Percentiles rank a stretch among this genome's conserved stretches.
phyloP scores from a whole-genome alignment of 163 green algal species.

The Prototheca stagnorum region DNA sequence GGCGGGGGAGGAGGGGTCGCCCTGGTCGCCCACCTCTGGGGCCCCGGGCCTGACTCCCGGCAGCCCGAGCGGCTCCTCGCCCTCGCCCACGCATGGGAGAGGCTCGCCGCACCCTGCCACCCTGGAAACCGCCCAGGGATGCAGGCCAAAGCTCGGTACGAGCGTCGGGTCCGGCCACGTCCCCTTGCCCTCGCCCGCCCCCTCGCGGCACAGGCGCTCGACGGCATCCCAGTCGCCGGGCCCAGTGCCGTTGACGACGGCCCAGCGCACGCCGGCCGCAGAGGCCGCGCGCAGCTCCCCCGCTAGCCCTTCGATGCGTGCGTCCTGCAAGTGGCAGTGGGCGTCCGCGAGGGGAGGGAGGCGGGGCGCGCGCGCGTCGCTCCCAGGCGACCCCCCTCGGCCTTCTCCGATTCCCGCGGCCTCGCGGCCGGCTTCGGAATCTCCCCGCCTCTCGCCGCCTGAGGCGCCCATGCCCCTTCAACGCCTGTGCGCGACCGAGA shows the following conservation, averaged over 20 bases:
- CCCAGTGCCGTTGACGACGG: background rate
- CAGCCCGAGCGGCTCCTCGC: background rate
- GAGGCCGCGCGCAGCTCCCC: background rate
- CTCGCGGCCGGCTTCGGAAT: too few species aligned
- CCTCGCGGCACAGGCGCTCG: background rate
- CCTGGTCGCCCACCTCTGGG: slow-evolving; percentile 7
- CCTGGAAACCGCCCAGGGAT: background rate
- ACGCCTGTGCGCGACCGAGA: too few species aligned
- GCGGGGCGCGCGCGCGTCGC: too few species aligned
- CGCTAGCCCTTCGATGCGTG: background rate
- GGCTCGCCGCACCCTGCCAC: background rate
- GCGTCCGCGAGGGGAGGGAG: too few species aligned
- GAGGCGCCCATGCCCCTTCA: too few species aligned
- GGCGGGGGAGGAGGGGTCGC: slow-evolving; percentile 1
- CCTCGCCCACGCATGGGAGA: background rate
- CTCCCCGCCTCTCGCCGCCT: too few species aligned
- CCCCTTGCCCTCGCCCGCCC: background rate
- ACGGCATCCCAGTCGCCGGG: background rate
- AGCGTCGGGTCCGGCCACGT: background rate
- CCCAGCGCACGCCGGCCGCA: background rate
- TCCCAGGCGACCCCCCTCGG: too few species aligned
- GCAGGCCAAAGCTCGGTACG: background rate
- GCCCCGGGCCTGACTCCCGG: slow-evolving; percentile 20
- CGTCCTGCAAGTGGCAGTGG: background rate
- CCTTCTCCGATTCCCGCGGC: too few species aligned